These are phyloP conservation scores for Ochromonas danica DNA, from an alignment of 108 stramenopile species.

Conservation along the genomic window DNA sequence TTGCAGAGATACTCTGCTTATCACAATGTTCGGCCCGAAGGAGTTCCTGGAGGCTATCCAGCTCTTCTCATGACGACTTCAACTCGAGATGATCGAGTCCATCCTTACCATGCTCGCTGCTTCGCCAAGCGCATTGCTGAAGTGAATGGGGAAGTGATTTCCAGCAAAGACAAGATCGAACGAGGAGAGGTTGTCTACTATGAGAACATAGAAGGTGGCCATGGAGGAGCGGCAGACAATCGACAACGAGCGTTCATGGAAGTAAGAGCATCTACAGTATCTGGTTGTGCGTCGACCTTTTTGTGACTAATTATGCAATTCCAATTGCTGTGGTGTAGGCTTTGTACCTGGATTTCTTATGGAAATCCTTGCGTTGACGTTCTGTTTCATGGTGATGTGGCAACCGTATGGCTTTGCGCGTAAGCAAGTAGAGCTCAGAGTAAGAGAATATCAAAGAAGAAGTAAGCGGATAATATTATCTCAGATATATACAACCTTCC, in stretches of 20 bases:
- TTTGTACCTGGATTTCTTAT: too few relatives aligned
- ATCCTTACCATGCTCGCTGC: slow-evolving; percentile 86
- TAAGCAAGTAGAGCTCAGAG: too few relatives aligned
- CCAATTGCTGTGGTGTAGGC: too few relatives aligned
- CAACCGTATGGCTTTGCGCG: too few relatives aligned
- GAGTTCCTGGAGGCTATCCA: slow-evolving; percentile 31
- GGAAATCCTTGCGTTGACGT: too few relatives aligned
- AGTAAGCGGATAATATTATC: too few relatives aligned
- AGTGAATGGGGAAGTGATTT: slow-evolving; percentile 51
- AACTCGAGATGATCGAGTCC: slow-evolving; percentile 88
- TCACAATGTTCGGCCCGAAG: slow-evolving; percentile 66
- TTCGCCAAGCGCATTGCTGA: slow-evolving; percentile 73
- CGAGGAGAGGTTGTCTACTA: slow-evolving; percentile 72
- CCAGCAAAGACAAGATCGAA: background rate
- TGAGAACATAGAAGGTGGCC: slow-evolving; percentile 90
- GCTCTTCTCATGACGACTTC: slow-evolving; percentile 75
- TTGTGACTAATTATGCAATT: too few relatives aligned
- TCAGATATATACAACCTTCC: too few relatives aligned
- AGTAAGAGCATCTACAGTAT: too few relatives aligned
- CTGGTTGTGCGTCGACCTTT: too few relatives aligned
- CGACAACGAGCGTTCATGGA: slow-evolving; percentile 75
- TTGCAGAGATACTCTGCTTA: slow-evolving; percentile 78
- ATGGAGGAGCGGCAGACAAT: slow-evolving; percentile 83
- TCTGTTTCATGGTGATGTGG: too few relatives aligned
- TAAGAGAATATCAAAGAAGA: too few relatives aligned